Base-by-base conservation (phyloP, 352 stramenopile genomes). In the Discostella stelligera region DNA sequence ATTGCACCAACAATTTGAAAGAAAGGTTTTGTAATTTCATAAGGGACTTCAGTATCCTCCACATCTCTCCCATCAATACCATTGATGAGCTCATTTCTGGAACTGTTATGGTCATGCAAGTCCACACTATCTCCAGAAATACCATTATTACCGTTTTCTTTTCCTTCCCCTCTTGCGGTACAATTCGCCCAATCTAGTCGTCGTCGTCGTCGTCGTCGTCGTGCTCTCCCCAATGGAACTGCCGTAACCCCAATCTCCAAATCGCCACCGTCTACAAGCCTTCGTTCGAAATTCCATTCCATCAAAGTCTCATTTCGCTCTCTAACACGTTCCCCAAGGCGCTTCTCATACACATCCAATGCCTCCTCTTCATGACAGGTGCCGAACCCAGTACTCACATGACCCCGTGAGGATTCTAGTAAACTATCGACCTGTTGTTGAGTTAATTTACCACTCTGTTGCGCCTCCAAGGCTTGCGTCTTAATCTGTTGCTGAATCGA, bases 1-100 rank as follows among this genome's bases (percentile, higher is more conserved):
- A 91, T 76, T 37, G 74, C 69, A 21, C 87, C 87, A 20, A 82
- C 37, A 66, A 92, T 87, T 23, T 44, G 75, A 62, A 92, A 90
- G 55, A 87, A 91, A 23, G 74, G 71, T 41, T 62, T 63, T 23
- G 61, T 7, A 9, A 66, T 58, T 37, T 74, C 63, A 39, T 4
- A 16, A 18, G 14, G 18, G 21, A 41, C n/a, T 11, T n/a, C 13
- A 54, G 11, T 13, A 54, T 14, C 20, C 1, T 4, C 23, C 4
- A 23, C 16, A 18, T 13, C 41, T 44, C 11, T 44, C 37, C 11
- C 0, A 18, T 54, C 37, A 54, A 39, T 18, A 20, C 9, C n/a
- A 10, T 23, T 25, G 59, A 63, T 23, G 25, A 23, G 20, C 37
- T 30, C 50, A 27, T 16, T 37, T 16, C 23, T 58, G 9, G 21